Base-by-base conservation (phyloP, 257 asterid species). In the Solanum lycopersicoides region DNA sequence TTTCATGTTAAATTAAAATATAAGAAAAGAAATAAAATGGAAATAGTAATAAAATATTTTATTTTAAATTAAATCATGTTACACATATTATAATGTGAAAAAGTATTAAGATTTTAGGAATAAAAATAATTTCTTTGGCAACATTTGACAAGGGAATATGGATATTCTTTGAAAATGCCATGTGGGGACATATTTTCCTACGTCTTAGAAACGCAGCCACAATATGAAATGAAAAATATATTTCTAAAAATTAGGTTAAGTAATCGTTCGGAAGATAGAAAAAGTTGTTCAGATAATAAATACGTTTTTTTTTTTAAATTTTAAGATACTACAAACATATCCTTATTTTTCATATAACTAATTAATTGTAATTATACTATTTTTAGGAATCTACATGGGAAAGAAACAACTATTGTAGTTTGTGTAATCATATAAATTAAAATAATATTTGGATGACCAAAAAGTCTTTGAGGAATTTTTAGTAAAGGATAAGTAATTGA, bases 121-220 rank as follows among this genome's bases (percentile, higher is more conserved):
- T n/a, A n/a, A 47, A 47, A 47, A 28, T 9, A 3, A 30, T 28
- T 47, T 80, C n/a, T 80, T 47, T 80, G 11, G 3, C 5, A 30
- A 50, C 44, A 47, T 80, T 71, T 11, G 25, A 21, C 23, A 45
- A 45, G 9, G 13, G 39, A 14, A 45, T 16, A 30, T 28, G 68
- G 44, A 80, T 80, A 80, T 80, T 80, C 85, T 79, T 80, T 30
- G 59, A 15, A 80, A 50, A 47, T 80, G 85, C 44, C 85, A 1
- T 11, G 68, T 80, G 18, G 85, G 84, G 69, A 47, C 85, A 18
- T 63, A 25, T 47, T 16, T 47, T 47, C 47, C 44, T 11, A 47
- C 85, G 9, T 50, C 68, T 80, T 47, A 16, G 41, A 18, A 30
- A 8, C 1, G 20, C 69, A 30, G 30, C 45, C 69, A 16, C 68